Base-by-base conservation (phyloP, 352 stramenopile species). In the Phytophthora agathidicida region DNA sequence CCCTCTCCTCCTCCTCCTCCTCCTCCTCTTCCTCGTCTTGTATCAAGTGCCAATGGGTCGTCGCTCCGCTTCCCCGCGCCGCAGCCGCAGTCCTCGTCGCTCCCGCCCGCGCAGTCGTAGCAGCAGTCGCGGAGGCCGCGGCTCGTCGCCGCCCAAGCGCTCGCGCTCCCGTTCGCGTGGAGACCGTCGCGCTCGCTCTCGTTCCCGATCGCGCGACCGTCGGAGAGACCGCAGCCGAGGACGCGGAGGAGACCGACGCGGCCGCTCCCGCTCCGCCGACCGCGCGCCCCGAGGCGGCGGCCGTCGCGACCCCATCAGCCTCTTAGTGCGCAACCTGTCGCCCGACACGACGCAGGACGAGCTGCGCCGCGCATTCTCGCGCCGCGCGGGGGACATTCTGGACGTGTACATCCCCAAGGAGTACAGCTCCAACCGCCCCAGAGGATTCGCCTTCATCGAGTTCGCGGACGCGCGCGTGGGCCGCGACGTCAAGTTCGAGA, bases 361-460 rank as follows among this genome's bases (percentile, higher is more conserved):
- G 7, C 38, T 89, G 20, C 71, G 74, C 14, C 70, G 66, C 41
- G 77, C 64, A 20, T 89, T 89, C 46, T 83, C 76, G 19, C 65
- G 76, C 23, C 60, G 52, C 43, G 37, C 53, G 27, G 74, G 76
- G 11, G 79, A 89, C 49, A 87, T 89, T 36, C 69, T 75, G 20
- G 79, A 89, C 48, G 74, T 87, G 14, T 87, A 89, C 61, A 74
- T 89, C 35, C 79, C 79, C 17, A 85, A 86, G 54, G 79, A 89
- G 43, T 84, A 68, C 52, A 59, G 51, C 45, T 70, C 69, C 4
- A 88, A 73, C 33, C 76, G 83, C 20, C 78, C 76, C 2, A 65
- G 85, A 23, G 88, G 88, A 13, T 97, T 96, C 65, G 89, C 83
- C 0, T 93, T 93, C 61, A 86, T 93, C 20, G 83, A 93, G 73